A percentile compares a stretch with the other conserved stretches of the same genome.
Evolutionary conservation across 1,284 basidiomycete species (phyloP).

Genomic region (Volvariella surrecta): DNA sequence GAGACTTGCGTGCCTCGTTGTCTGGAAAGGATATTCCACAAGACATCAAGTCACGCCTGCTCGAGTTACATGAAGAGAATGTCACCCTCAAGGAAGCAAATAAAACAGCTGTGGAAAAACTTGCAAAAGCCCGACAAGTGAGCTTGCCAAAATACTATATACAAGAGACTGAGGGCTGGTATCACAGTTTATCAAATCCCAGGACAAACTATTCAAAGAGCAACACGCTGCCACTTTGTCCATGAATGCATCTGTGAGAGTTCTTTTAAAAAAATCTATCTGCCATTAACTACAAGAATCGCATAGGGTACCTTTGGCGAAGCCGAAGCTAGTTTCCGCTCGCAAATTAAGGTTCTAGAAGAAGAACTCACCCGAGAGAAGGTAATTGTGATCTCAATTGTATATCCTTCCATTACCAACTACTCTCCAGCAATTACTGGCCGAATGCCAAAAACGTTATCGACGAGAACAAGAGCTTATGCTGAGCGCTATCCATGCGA

Average conservation of each 20-base stretch:
- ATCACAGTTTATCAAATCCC: conserved; percentile 85
- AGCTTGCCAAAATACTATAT: too few relatives aligned
- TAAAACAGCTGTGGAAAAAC: conserved; percentile 69
- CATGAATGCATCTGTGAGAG: not conserved
- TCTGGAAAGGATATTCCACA: conserved; percentile 73
- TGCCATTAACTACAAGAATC: too few relatives aligned
- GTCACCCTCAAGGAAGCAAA: conserved; percentile 62
- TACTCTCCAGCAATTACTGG: conserved; percentile 36
- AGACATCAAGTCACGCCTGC: conserved; percentile 70
- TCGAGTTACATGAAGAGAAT: conserved; percentile 74
- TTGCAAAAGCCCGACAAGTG: conserved; percentile 76
- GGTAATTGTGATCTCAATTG: conserved; percentile 24
- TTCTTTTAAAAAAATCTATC: too few relatives aligned
- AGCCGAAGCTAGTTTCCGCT: conserved; percentile 57
- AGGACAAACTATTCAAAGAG: conserved; percentile 83
- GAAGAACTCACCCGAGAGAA: conserved; percentile 60
- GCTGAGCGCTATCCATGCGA: conserved; percentile 64
- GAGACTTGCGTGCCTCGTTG: conserved; percentile 62
- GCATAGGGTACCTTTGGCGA: conserved; percentile 54
- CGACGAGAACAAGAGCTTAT: conserved; percentile 74
- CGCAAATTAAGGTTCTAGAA: conserved; percentile 64
- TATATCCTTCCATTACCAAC: conserved; percentile 4
- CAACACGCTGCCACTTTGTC: conserved; percentile 47
- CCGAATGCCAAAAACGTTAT: conserved; percentile 55
- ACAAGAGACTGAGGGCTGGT: too few relatives aligned